Evolutionary conservation across 495 filamentous ascomycete genomes (phyloP).

Genomic region (Amniculicola lignicola): DNA sequence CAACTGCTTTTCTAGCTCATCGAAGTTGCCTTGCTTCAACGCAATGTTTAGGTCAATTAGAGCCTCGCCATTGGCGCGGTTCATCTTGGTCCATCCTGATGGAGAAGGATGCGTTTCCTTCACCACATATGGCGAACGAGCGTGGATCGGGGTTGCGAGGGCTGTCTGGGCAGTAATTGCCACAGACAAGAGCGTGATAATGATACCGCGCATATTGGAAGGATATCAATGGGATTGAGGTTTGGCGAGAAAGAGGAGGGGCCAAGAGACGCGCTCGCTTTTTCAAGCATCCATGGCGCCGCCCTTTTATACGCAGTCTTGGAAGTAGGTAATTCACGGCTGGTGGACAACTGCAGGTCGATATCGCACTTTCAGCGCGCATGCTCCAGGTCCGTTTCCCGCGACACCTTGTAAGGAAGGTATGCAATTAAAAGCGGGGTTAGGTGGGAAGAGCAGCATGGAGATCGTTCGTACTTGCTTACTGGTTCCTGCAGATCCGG

Average conservation of each 20-base stretch:
- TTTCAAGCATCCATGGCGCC: not conserved
- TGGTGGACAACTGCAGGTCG: no score
- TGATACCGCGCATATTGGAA: conserved; percentile 7
- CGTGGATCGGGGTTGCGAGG: conserved; percentile 22
- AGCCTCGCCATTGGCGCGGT: conserved; percentile 44
- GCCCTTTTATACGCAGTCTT: not conserved
- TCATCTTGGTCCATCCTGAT: conserved; percentile 47
- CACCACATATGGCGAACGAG: conserved; percentile 45
- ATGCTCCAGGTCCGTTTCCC: not conserved
- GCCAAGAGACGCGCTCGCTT: not conserved
- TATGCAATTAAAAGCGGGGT: not conserved
- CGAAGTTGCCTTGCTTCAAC: conserved; percentile 46
- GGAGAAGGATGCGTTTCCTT: conserved; percentile 55
- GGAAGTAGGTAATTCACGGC: not conserved
- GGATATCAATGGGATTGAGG: no score
- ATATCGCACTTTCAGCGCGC: not conserved
- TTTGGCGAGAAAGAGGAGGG: not conserved
- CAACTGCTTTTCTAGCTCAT: conserved; percentile 44
- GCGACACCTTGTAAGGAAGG: not conserved
- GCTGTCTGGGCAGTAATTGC: conserved; percentile 24
- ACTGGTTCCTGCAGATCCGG: conserved; percentile 7
- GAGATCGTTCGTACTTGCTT: not conserved
- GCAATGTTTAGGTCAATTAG: conserved; percentile 44
- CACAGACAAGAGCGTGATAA: conserved; percentile 15
- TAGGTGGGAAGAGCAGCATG: not conserved